These are phyloP conservation scores for Serpula lacrymans DNA, from an alignment of 768 basidiomycete species.

Conservation along the genomic window DNA sequence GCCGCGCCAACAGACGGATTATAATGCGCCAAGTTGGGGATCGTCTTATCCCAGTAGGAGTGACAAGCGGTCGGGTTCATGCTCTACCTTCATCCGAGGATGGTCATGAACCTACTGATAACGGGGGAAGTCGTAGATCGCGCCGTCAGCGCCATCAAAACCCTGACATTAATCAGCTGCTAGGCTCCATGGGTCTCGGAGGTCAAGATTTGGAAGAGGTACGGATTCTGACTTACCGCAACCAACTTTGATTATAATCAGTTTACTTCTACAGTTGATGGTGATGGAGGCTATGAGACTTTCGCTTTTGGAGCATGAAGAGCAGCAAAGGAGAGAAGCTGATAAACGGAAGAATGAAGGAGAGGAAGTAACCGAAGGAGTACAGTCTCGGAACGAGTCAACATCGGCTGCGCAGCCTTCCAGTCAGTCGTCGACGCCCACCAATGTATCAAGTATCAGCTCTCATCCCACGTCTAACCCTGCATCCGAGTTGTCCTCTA, in stretches of 20 bases:
- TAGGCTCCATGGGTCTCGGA: slow-evolving; percentile 60
- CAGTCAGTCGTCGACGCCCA: slow-evolving; percentile 14
- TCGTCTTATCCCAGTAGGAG: slow-evolving; percentile 93
- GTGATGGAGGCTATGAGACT: slow-evolving; percentile 98
- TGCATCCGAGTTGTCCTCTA: too few relatives aligned
- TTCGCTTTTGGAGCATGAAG: slow-evolving; percentile 92
- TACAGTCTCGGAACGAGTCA: slow-evolving; percentile 7
- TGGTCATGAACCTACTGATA: slow-evolving; percentile 39
- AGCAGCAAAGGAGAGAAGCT: slow-evolving; percentile 78
- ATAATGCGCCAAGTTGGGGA: slow-evolving; percentile 99
- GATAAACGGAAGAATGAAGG: slow-evolving; percentile 57
- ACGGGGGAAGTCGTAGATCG: slow-evolving; percentile 48
- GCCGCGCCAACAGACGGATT: slow-evolving; percentile 92
- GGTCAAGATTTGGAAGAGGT: slow-evolving; percentile 96
- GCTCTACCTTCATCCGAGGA: slow-evolving; percentile 58
- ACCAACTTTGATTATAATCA: slow-evolving; percentile 1
- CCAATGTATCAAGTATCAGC: slow-evolving; percentile 25
- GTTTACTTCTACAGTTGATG: slow-evolving; percentile 73
- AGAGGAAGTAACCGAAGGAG: slow-evolving; percentile 31
- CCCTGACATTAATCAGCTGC: slow-evolving; percentile 60
- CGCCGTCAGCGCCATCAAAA: slow-evolving; percentile 53
- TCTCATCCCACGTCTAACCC: slow-evolving; percentile 9
- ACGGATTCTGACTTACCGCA: too few relatives aligned
- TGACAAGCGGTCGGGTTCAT: slow-evolving; percentile 84
- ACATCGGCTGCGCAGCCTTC: slow-evolving; percentile 3